Evolutionary conservation across 2,329 filamentous ascomycete genomes (phyloP).

Genomic region (Ophiosphaerella herpotricha): DNA sequence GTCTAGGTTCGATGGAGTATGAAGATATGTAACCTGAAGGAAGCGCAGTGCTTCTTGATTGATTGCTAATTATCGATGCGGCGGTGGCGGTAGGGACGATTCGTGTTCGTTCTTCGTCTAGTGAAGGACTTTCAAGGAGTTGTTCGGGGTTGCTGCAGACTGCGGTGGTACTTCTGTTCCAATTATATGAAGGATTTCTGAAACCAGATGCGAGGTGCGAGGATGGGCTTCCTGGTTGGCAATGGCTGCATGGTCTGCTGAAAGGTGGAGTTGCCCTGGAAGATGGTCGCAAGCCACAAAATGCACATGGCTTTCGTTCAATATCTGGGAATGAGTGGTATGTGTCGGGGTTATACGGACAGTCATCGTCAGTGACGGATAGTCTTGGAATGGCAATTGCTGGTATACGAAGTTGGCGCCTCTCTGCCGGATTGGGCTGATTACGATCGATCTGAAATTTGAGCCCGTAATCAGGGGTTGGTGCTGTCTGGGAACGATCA

Average conservation of each 20-base stretch:
- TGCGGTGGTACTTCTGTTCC: conserved; percentile 1
- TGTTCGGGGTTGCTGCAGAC: neutral
- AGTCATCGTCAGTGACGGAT: conserved; percentile 11
- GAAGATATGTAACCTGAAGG: conserved; percentile 5
- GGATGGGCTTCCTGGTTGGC: conserved; percentile 7
- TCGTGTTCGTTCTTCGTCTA: conserved; percentile 11
- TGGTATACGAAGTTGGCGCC: neutral
- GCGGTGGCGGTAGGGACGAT: conserved; percentile 10
- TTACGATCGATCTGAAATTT: neutral
- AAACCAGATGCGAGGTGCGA: conserved; percentile 14
- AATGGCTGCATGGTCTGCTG: conserved; percentile 17
- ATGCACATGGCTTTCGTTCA: conserved; percentile 16
- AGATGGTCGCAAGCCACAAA: conserved; percentile 18
- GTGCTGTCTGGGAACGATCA: conserved; percentile 5
- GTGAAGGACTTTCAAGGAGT: conserved; percentile 1
- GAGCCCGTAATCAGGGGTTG: neutral
- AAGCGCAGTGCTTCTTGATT: conserved; percentile 11
- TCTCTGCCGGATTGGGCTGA: neutral
- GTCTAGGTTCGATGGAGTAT: neutral
- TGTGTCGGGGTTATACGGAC: conserved; percentile 20
- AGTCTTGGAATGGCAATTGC: conserved; percentile 11
- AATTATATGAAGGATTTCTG: neutral
- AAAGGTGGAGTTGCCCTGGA: neutral
- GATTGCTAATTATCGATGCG: conserved; percentile 16
- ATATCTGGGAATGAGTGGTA: conserved; percentile 26